Conservation (phyloP, 1,139 yeast species). For the Kurtzmaniella quercitrusa region DNA sequence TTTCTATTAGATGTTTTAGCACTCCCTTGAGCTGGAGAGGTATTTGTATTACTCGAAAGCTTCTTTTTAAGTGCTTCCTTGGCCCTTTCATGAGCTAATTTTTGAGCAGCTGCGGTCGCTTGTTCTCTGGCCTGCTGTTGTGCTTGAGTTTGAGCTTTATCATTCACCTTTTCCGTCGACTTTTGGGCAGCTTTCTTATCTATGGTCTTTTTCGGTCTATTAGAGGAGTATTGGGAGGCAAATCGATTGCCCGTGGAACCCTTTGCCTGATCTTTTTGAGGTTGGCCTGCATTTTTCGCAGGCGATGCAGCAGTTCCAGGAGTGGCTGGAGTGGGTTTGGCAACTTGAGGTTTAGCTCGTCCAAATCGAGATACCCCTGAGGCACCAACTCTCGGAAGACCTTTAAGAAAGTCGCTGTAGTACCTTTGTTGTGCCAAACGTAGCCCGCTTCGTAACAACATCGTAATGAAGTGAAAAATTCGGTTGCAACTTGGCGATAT, state of each 20-base stretch:
- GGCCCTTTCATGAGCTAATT: conserved; percentile 6
- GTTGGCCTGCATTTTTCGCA: not conserved
- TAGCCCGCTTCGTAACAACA: conserved; percentile 1
- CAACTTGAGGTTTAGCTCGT: conserved; percentile 5
- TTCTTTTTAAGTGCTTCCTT: conserved; percentile 7
- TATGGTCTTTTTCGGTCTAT: not conserved
- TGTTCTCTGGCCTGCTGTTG: conserved; percentile 3
- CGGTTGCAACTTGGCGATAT: conserved; percentile 6
- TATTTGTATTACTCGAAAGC: not conserved
- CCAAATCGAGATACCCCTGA: conserved; percentile 19
- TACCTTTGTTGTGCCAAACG: conserved; percentile 6
- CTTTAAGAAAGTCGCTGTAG: conserved; percentile 21
- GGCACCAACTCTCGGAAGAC: conserved; percentile 19
- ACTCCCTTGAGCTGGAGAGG: conserved; percentile 1
- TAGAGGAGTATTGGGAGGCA: not conserved
- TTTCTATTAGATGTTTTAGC: conserved; percentile 5
- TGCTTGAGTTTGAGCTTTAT: conserved; percentile 5
- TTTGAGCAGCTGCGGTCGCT: conserved; percentile 1
- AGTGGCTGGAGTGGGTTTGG: not conserved
- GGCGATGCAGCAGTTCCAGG: not conserved
- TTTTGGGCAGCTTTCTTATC: not conserved
- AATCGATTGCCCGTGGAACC: not conserved
- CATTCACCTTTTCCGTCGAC: not conserved
- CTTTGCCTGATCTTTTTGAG: not conserved
- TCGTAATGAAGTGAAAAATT: conserved; percentile 1